Conservation (phyloP, 805 yeast genomes). For the Candida rishiriensis region DNA sequence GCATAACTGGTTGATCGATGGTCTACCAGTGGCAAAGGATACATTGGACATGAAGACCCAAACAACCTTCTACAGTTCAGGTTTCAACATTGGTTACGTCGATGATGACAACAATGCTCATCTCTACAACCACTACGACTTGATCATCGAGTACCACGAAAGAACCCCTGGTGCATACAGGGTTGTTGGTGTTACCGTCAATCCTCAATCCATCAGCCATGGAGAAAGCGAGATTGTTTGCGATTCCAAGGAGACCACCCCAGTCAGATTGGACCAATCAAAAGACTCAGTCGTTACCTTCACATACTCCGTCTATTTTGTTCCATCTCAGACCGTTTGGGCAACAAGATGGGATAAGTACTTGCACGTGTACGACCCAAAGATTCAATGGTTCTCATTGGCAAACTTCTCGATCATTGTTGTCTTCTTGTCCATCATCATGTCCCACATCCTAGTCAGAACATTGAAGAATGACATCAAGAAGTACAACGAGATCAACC, state of each 20-base stretch:
- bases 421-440: constrained; percentile 66
- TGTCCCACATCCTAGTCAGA: constrained; percentile 71
- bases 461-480: constrained; percentile 82
- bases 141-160: constrained; percentile 77
- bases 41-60: constrained; percentile 55
- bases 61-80: constrained; percentile 66
- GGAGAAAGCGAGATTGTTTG: constrained; percentile 15
- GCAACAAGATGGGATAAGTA: constrained; percentile 99
- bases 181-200: constrained; percentile 85
- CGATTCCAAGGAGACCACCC: constrained; percentile 19
- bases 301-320: constrained; percentile 80
- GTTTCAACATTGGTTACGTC: constrained; percentile 73
- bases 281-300: constrained; percentile 58
- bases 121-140: constrained; percentile 76
- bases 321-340: constrained; percentile 74
- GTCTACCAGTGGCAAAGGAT: constrained; percentile 82
- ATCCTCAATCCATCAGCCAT: constrained; percentile 53
- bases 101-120: constrained; percentile 52
- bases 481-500: constrained; percentile 82
- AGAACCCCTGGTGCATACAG: constrained; percentile 65
- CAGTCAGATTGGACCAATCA: constrained; percentile 46
- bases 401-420: constrained; percentile 83
- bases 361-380: constrained; percentile 84
- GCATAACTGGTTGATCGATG: constrained; percentile 93
- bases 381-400: constrained; percentile 93